These are phyloP conservation scores for Amanita muscaria DNA, from an alignment of 768 basidiomycete species.

Conservation along the genomic window DNA sequence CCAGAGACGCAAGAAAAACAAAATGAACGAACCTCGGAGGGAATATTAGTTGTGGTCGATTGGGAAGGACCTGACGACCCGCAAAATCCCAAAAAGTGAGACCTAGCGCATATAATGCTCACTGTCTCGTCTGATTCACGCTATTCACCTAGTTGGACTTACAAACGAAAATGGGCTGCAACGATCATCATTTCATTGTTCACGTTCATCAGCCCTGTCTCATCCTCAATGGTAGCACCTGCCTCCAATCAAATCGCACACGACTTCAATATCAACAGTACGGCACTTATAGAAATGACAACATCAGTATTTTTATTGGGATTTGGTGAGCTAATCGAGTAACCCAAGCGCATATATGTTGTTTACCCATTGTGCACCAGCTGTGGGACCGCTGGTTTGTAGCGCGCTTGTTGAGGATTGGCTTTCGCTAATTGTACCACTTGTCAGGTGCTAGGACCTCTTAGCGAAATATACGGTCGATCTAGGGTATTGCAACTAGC, in stretches of 20 bases:
- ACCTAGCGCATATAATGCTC: background rate
- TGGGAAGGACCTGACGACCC: constrained; percentile 60
- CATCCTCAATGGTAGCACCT: constrained; percentile 71
- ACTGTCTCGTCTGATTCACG: background rate
- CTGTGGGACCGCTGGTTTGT: constrained; percentile 41
- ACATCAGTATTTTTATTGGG: constrained; percentile 46
- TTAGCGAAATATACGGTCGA: constrained; percentile 67
- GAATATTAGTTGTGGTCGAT: constrained; percentile 41
- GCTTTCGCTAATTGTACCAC: background rate
- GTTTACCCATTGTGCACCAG: constrained; percentile 19
- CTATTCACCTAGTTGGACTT: constrained; percentile 39
- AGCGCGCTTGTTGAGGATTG: background rate
- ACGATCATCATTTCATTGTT: constrained; percentile 58
- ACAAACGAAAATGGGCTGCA: constrained; percentile 52
- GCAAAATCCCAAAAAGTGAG: constrained; percentile 50
- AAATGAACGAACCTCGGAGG: constrained; percentile 11
- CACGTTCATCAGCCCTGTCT: constrained; percentile 60
- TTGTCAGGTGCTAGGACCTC: constrained; percentile 39
- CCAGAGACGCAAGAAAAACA: no score
- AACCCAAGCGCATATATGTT: background rate
- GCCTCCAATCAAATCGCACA: constrained; percentile 42
- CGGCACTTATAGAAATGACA: constrained; percentile 42
- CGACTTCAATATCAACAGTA: constrained; percentile 46
- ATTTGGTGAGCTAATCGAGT: constrained; percentile 35
- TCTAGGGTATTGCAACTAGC: constrained; percentile 49